Conservation (phyloP, 768 basidiomycete genomes). For the Tulasnella sp. region DNA sequence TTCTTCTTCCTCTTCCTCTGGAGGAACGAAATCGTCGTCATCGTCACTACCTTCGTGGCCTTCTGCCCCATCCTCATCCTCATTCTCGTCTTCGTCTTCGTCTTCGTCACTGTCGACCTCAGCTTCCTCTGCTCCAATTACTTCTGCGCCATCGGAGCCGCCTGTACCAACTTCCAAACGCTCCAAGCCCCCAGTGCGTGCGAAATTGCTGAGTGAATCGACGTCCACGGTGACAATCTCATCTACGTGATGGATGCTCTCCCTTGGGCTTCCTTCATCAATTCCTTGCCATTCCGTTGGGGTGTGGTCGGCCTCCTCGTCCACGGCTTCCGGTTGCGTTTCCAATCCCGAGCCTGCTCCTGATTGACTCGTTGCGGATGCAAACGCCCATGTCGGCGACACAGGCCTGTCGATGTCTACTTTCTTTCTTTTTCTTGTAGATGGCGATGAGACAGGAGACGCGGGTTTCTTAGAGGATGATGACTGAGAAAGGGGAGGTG, state of each 20-base stretch:
- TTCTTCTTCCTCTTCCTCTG: constrained; percentile 28
- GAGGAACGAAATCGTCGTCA: constrained; percentile 27
- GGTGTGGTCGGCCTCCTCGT: background rate
- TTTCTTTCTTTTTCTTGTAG: constrained; percentile 1
- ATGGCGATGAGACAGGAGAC: background rate
- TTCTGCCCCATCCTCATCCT: constrained; percentile 1
- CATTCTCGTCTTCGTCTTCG: background rate
- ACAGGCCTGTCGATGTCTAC: constrained; percentile 10
- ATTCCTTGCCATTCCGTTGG: background rate
- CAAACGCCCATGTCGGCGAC: constrained; percentile 14
- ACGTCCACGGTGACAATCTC: background rate
- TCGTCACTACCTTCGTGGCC: constrained; percentile 24
- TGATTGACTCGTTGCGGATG: background rate
- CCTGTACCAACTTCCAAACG: too few species aligned
- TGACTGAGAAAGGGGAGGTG: too few species aligned
- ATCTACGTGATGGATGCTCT: background rate
- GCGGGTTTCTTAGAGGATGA: background rate
- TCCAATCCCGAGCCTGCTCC: background rate
- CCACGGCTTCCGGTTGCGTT: constrained; percentile 3
- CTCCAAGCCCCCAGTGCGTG: too few species aligned
- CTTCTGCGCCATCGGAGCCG: too few species aligned
- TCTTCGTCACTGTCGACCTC: constrained; percentile 16
- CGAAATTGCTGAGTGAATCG: too few species aligned
- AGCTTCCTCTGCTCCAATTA: constrained; percentile 1
- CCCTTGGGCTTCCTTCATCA: background rate